These are phyloP conservation scores for Fraxinus platypoda DNA, from an alignment of 305 asterid genomes.

Conservation along the genomic window DNA sequence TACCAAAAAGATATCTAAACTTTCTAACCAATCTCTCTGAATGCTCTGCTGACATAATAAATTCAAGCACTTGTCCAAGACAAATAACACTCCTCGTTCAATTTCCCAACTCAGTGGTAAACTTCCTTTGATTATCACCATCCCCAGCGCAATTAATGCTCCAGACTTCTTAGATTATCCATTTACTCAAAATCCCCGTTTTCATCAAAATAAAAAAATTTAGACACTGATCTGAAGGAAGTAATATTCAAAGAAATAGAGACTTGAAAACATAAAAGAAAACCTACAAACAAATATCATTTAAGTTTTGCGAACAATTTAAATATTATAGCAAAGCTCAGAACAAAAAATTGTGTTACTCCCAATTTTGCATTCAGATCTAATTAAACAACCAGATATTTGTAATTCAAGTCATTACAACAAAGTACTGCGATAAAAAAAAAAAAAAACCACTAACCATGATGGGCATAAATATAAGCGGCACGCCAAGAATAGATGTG, in stretches of 20 bases:
- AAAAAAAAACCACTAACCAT: slow-evolving; percentile 45
- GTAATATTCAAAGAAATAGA: neutral
- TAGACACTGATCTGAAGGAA: neutral
- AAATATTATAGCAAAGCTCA: neutral
- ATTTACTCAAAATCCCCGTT: neutral
- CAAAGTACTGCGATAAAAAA: neutral
- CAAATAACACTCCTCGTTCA: neutral
- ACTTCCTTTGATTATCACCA: neutral
- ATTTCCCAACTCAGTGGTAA: neutral
- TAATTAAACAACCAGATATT: neutral
- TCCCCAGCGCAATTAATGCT: neutral
- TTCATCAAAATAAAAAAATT: neutral
- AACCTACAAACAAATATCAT: neutral
- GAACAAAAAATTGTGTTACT: neutral
- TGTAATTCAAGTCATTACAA: neutral
- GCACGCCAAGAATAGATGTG: slow-evolving; percentile 92
- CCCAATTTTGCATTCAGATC: neutral
- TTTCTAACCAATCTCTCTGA: neutral
- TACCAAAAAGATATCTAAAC: neutral
- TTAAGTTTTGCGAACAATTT: neutral
- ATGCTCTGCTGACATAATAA: neutral
- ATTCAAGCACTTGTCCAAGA: neutral
- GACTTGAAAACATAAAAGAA: neutral
- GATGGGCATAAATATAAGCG: slow-evolving; percentile 85
- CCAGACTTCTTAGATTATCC: neutral